Evolutionary conservation across 306 rosid genomes (phyloP).

Genomic region (Vachellia pachyceras): DNA sequence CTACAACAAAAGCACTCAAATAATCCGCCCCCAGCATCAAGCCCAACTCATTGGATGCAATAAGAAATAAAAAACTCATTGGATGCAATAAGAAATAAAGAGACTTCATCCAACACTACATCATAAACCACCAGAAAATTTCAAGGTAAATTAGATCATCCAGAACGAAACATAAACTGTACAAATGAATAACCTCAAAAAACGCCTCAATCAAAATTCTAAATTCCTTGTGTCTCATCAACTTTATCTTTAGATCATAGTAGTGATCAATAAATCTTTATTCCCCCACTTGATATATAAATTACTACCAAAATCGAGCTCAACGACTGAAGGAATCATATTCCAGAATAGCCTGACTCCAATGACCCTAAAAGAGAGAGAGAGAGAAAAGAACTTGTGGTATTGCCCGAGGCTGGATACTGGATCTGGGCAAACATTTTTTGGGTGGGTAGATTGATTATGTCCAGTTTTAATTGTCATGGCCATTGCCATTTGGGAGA

Average conservation of each 20-base stretch:
- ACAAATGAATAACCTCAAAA: conserved; percentile 49
- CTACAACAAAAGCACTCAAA: too few relatives aligned
- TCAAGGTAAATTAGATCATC: conserved; percentile 14
- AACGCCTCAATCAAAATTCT: conserved; percentile 40
- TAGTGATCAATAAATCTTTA: conserved; percentile 40
- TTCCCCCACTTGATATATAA: conserved; percentile 55
- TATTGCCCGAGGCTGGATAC: conserved; percentile 1
- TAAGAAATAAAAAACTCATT: too few relatives aligned
- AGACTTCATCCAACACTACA: too few relatives aligned
- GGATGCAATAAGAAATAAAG: too few relatives aligned
- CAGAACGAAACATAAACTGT: conserved; percentile 48
- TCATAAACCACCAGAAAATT: conserved; percentile 2
- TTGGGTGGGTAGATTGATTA: conserved; percentile 30
- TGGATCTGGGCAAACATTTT: conserved; percentile 15
- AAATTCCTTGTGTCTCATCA: conserved; percentile 13
- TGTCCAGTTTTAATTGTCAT: conserved; percentile 24
- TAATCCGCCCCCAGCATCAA: too few relatives aligned
- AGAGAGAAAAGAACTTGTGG: background rate
- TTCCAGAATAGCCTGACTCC: conserved; percentile 23
- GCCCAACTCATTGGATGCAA: too few relatives aligned
- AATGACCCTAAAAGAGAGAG: background rate
- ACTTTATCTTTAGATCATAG: conserved; percentile 32
- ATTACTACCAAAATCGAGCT: conserved; percentile 61
- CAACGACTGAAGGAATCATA: conserved; percentile 39
- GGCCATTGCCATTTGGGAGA: conserved; percentile 49